Percentiles rank a stretch among this genome's conserved stretches.
These are phyloP conservation scores for Solanum hybrid DNA, from an alignment of 305 asterid genomes.

Conservation along the genomic window DNA sequence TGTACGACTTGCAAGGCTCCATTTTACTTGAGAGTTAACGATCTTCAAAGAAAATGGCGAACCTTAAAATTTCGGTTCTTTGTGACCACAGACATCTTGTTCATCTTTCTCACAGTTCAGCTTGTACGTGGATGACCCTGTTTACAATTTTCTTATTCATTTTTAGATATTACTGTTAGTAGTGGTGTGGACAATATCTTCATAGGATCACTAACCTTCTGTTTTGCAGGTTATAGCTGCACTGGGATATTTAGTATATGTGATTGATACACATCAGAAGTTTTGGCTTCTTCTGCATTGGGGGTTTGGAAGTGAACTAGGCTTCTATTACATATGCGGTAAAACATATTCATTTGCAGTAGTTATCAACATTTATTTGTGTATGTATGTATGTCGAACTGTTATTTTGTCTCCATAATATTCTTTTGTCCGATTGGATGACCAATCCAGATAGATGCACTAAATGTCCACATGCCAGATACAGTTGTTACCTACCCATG, in stretches of 20 bases:
- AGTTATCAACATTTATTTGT: not conserved
- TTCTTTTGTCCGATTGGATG: not conserved
- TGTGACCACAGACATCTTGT: slow-evolving; percentile 81
- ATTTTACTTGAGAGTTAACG: slow-evolving; percentile 78
- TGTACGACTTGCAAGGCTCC: slow-evolving; percentile 98
- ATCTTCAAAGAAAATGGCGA: slow-evolving; percentile 80
- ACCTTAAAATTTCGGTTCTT: slow-evolving; percentile 89
- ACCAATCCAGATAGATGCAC: not conserved
- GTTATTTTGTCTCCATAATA: not conserved
- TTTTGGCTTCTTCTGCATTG: slow-evolving; percentile 65
- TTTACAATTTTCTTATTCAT: not conserved
- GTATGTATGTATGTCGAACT: not conserved
- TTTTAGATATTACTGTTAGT: not conserved
- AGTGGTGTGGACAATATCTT: not conserved
- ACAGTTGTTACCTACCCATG: not conserved
- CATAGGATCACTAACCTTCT: slow-evolving; percentile 3
- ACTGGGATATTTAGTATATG: slow-evolving; percentile 58
- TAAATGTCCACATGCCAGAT: not conserved
- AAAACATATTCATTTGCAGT: slow-evolving; percentile 2
- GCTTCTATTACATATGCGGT: slow-evolving; percentile 93
- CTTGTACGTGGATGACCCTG: slow-evolving; percentile 42
- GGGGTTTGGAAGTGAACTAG: slow-evolving; percentile 58
- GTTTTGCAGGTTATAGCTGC: slow-evolving; percentile 53
- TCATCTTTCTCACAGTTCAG: slow-evolving; percentile 79
- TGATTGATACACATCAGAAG: slow-evolving; percentile 54